These are phyloP conservation scores for Penicillium rolfsii DNA, from an alignment of 2,329 filamentous ascomycete genomes.

Conservation along the genomic window DNA sequence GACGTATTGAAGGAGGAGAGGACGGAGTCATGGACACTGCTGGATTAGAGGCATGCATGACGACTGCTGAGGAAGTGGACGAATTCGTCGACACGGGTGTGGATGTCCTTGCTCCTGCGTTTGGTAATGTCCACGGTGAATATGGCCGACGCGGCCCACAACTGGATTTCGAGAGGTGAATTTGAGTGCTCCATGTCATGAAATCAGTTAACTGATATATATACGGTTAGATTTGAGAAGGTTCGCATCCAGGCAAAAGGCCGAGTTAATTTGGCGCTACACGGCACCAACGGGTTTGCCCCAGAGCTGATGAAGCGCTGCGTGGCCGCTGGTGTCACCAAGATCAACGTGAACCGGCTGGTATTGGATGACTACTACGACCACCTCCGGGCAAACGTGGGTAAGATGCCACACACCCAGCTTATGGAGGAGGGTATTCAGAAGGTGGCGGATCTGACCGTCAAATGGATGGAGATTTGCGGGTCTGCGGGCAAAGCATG, in stretches of 20 bases:
- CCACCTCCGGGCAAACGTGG: no score
- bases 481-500: conserved; percentile 23
- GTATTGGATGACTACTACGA: conserved; percentile 16
- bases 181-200: no score
- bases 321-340: conserved; percentile 55
- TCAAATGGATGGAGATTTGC: conserved; percentile 27
- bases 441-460: conserved; percentile 31
- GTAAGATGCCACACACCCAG: conserved; percentile 23
- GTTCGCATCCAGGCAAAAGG: conserved; percentile 53
- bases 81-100: conserved; percentile 70
- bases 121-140: conserved; percentile 72
- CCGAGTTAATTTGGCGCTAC: conserved; percentile 55
- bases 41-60: conserved; percentile 59
- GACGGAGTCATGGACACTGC: conserved; percentile 70
- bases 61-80: conserved; percentile 67
- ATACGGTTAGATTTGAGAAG: conserved; percentile 40
- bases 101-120: conserved; percentile 70
- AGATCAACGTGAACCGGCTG: conserved; percentile 55
- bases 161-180: conserved; percentile 55
- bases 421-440: conserved; percentile 36
- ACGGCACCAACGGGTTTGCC: conserved; percentile 58
- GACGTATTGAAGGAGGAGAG: conserved; percentile 70
- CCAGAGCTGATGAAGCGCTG: conserved; percentile 55
- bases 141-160: conserved; percentile 66
- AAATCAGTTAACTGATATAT: no score